Percentiles rank a stretch among this genome's conserved stretches.
Evolutionary conservation across 169 alveolate genomes (phyloP).

Genomic region (Cryptosporidium sp.): DNA sequence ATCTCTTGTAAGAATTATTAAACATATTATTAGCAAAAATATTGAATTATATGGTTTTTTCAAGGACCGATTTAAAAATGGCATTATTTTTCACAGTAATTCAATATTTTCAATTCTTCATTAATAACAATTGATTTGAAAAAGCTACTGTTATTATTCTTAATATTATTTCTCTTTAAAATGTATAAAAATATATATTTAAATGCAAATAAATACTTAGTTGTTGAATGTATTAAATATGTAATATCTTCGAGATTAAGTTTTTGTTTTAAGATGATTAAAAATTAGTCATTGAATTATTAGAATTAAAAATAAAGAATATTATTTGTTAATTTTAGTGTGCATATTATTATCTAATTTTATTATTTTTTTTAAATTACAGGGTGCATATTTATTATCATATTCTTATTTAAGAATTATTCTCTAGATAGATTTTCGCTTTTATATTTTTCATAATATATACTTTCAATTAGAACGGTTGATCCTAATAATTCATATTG

Average conservation of each 20-base stretch:
- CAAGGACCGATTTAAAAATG: conserved; percentile 8
- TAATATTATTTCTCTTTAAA: not conserved
- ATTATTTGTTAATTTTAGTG: not conserved
- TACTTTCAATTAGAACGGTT: no score
- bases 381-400: not conserved
- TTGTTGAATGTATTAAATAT: no score
- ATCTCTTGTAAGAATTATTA: not conserved
- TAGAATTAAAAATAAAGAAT: no score
- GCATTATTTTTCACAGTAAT: not conserved
- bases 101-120: conserved; percentile 3
- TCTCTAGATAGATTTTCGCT: no score
- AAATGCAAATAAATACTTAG: no score
- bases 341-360: not conserved
- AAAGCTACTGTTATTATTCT: not conserved
- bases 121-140: not conserved
- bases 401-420: no score
- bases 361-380: no score
- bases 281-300: not conserved
- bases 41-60: not conserved
- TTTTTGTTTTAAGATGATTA: not conserved
- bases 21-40: not conserved
- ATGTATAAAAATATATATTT: no score
- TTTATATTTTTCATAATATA: no score
- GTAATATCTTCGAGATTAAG: no score
- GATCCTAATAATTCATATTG: no score